Conservation (phyloP, 768 basidiomycete species). For the Clavulina sp. region DNA sequence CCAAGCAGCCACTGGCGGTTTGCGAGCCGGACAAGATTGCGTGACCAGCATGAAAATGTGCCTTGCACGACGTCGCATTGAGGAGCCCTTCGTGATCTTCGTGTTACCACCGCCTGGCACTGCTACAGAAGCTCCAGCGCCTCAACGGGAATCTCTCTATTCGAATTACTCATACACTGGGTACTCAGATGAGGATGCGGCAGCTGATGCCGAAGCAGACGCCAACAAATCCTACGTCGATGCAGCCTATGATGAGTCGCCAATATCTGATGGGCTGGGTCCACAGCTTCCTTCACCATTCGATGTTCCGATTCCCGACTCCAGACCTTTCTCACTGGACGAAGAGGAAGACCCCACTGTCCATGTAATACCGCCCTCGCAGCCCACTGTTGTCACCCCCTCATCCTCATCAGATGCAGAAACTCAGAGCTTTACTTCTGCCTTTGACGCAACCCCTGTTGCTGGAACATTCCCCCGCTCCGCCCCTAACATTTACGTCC, state of each 20-base stretch:
- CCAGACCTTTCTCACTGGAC: no score
- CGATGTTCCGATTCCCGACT: no score
- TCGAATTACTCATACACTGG: no score
- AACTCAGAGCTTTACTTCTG: background rate
- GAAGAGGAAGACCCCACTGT: background rate
- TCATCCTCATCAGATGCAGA: background rate
- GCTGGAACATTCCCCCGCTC: background rate
- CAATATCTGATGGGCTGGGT: no score
- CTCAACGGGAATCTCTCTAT: no score
- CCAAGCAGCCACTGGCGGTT: slow-evolving; percentile 70
- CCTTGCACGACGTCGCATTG: slow-evolving; percentile 42
- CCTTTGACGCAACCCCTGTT: background rate
- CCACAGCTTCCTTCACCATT: no score
- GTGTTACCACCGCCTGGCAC: slow-evolving; percentile 34
- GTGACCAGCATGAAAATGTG: slow-evolving; percentile 73
- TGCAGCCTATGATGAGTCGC: background rate
- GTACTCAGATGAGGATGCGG: no score
- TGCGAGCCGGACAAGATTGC: slow-evolving; percentile 80
- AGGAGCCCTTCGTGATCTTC: slow-evolving; percentile 47
- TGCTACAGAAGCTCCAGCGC: no score
- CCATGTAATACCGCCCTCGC: background rate
- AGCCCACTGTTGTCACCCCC: background rate
- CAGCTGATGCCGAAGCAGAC: no score
- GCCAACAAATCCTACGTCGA: no score
- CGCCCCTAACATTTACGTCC: background rate